Conservation (phyloP, 805 yeast genomes). For the Cyberlindnera japonica region DNA sequence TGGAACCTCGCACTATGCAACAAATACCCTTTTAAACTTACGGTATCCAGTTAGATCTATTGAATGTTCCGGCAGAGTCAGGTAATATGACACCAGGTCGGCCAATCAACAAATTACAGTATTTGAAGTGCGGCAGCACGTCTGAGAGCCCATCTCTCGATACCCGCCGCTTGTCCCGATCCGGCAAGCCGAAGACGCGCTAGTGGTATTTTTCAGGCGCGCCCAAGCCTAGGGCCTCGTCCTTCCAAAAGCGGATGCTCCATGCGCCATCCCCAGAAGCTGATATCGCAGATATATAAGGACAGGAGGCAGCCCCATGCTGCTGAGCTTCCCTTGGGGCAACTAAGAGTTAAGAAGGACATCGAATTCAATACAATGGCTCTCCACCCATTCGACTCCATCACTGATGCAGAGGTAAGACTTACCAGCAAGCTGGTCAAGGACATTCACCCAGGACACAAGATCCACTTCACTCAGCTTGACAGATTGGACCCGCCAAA, state of each 20-base stretch:
- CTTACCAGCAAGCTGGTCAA: slow-evolving; percentile 57
- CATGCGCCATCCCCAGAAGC: slow-evolving; percentile 4
- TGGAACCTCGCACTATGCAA: too few species aligned
- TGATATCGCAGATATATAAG: too few species aligned
- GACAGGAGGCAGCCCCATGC: background rate
- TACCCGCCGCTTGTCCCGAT: slow-evolving; percentile 2
- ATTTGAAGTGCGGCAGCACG: too few species aligned
- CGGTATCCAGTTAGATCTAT: too few species aligned
- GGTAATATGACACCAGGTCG: too few species aligned
- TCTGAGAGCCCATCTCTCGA: too few species aligned
- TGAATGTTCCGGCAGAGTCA: too few species aligned
- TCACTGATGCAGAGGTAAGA: slow-evolving; percentile 55
- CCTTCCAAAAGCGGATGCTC: slow-evolving; percentile 14
- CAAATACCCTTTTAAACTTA: too few species aligned
- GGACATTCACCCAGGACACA: slow-evolving; percentile 49
- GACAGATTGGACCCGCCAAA: slow-evolving; percentile 80
- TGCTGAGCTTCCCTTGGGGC: too few species aligned
- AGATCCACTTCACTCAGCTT: slow-evolving; percentile 61
- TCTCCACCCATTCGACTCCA: slow-evolving; percentile 57
- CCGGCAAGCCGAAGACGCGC: slow-evolving; percentile 7
- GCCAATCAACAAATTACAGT: too few species aligned
- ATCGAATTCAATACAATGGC: slow-evolving; percentile 8
- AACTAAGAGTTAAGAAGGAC: too few species aligned
- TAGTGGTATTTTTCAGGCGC: too few species aligned
- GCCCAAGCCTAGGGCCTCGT: background rate